Base-by-base conservation (phyloP, 164 flowering plant genomes). In the Brasenia schreberi region DNA sequence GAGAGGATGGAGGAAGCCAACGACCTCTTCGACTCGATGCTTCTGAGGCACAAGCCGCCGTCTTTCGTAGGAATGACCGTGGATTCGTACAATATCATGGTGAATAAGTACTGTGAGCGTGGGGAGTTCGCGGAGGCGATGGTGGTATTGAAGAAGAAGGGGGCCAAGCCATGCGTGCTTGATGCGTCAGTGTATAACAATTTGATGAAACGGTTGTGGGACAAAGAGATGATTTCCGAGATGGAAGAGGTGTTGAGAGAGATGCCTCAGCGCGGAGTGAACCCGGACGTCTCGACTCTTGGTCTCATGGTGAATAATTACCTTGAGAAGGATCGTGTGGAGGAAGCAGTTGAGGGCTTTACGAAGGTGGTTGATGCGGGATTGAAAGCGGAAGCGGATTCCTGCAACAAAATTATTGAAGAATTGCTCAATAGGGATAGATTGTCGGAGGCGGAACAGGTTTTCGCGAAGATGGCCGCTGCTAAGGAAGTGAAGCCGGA, bases 171-270 rank as follows among this genome's bases (percentile, higher is more conserved):
- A 45, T 87, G 81, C 68, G 63, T 66, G 0, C 86, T 92, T 94
- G 96, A 92, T 77, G 87, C 77, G 59, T 83, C 85, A 3, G 82
- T 87, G 3, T 92, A 69, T 62, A 86, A 79, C 70, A 92, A 92
- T 65, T 83, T 87, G 60, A 84, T 92, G 27, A 71, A 76, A 5
- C 80, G 80, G 77, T 79, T 74, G 23, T 88, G 85, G 64, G 91
- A 86, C 74, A 65, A 79, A 63, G 91, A 80, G 43, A 75, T 86
- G 86, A 62, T 85, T 62, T 59, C 74, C 7, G 89, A 89, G 65
- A 95, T 94, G 0, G 63, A 61, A 23, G 92, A 87, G 77, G 71
- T 76, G 58, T 68, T 84, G 43, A 82, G 79, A 65, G 71, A 27
- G 6, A 68, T 87, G 73, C 68, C 65, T 19, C 39, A 72, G 3